Conservation (phyloP, 176 grass and related monocot genomes). For the Raddia distichophylla region DNA sequence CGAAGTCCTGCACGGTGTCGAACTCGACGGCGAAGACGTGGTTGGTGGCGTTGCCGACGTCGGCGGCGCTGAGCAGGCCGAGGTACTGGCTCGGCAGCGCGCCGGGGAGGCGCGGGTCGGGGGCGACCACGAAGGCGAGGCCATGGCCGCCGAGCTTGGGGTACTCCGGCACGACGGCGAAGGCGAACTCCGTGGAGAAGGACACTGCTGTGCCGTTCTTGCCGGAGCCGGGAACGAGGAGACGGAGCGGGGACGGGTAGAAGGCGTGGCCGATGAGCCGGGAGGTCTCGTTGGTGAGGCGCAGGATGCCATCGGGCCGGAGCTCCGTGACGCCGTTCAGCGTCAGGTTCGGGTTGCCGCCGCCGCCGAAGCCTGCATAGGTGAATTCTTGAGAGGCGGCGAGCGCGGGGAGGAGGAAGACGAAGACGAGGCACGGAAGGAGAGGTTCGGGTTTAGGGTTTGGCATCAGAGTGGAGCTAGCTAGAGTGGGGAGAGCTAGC, state of each 20-base stretch:
- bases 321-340: slow-evolving; percentile 62
- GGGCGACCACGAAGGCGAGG: slow-evolving; percentile 60
- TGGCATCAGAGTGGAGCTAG: slow-evolving; percentile 33
- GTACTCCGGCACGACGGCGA: slow-evolving; percentile 79
- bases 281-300: slow-evolving; percentile 74
- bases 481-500: background rate
- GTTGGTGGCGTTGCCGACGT: slow-evolving; percentile 72
- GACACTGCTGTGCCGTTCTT: slow-evolving; percentile 52
- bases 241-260: slow-evolving; percentile 54
- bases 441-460: background rate
- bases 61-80: slow-evolving; percentile 59
- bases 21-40: slow-evolving; percentile 92
- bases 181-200: slow-evolving; percentile 80
- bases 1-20: slow-evolving; percentile 94
- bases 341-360: slow-evolving; percentile 36
- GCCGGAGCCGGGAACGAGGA: slow-evolving; percentile 47
- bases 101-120: slow-evolving; percentile 54
- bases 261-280: slow-evolving; percentile 70
- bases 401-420: slow-evolving; percentile 29
- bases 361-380: slow-evolving; percentile 56
- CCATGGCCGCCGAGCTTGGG: slow-evolving; percentile 81
- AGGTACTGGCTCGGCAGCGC: slow-evolving; percentile 90
- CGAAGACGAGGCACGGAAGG: background rate
- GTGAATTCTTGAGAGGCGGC: slow-evolving; percentile 57
- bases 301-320: slow-evolving; percentile 51